Evolutionary conservation across 2,329 filamentous ascomycete genomes (phyloP), one percentile per base, ranked within the genome.

Genomic region (Trichoderma polysporum): DNA sequence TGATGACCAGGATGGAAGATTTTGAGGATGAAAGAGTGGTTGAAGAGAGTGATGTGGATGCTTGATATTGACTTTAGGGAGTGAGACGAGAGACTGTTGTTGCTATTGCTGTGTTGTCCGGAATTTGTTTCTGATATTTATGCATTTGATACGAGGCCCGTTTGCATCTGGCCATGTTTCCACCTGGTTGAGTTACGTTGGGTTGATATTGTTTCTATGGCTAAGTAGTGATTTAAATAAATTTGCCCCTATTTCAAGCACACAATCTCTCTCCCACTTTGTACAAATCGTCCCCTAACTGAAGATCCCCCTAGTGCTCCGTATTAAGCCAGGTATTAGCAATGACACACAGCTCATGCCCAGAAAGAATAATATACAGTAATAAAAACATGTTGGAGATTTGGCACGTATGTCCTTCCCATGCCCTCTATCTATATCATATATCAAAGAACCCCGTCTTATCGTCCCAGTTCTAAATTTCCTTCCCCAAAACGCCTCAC

Each of bases 21-120:
- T 82, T 82, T 72, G 74, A 79, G 57, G 69, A 74, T 39, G 53
- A 73, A 49, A 69, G 72, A 4, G 66, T 68, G 2, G 49, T 50
- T 22, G 62, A 74, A n/a, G 78, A 79, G 17, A 79, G 78, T 58
- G 79, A 80, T 60, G 77, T 77, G 1, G 80, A 81, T 67, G 74
- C 74, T 10, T 81, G 68, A 78, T 13, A 19, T 19, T 10, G 25
- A 5, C 10, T 15, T 5, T 19, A 13, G 45, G 17, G 29, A 8
- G 5, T 33, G 22, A 12, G 13, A 35, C 12, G n/a, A 57, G 58
- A 61, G 64, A 8, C 47, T 56, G 65, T n/a, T 47, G 33, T 54
- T 27, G n/a, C 4, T 41, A 17, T 22, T 53, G n/a, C 15, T 63
- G 35, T 41, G 2, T 39, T 50, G 47, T 33, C 17, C 22, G 59